Evolutionary conservation across 1,284 basidiomycete species (phyloP).

Genomic region (Volvariella volvacea): DNA sequence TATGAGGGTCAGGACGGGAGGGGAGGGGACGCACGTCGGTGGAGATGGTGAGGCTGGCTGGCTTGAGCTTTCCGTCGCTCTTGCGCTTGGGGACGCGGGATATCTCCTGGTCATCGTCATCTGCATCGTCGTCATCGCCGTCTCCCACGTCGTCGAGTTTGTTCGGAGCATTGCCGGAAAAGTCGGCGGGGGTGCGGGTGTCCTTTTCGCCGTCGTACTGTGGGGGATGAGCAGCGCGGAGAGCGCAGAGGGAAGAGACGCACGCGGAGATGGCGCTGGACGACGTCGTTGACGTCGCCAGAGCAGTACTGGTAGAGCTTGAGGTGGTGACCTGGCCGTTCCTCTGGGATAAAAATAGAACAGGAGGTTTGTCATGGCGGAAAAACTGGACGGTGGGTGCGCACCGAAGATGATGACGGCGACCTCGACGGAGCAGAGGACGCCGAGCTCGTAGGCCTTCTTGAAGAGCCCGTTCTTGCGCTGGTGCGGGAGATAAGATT

Average conservation of each 20-base stretch:
- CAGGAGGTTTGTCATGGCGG: slow-evolving; percentile 13
- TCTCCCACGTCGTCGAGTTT: slow-evolving; percentile 33
- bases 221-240: slow-evolving; percentile 3
- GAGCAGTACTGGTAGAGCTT: slow-evolving; percentile 64
- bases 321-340: slow-evolving; percentile 45
- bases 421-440: slow-evolving; percentile 55
- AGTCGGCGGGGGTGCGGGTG: slow-evolving; percentile 39
- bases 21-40: slow-evolving; percentile 13
- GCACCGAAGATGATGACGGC: slow-evolving; percentile 56
- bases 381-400: slow-evolving; percentile 12
- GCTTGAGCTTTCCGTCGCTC: slow-evolving; percentile 10
- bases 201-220: slow-evolving; percentile 54
- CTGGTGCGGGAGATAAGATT: slow-evolving; percentile 38
- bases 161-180: slow-evolving; percentile 26
- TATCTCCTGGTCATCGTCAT: slow-evolving; percentile 18
- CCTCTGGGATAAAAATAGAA: slow-evolving; percentile 33
- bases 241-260: slow-evolving; percentile 12
- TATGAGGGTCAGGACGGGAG: not conserved
- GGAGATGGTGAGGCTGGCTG: slow-evolving; percentile 11
- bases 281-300: slow-evolving; percentile 44
- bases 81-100: slow-evolving; percentile 2
- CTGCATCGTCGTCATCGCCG: slow-evolving; percentile 34
- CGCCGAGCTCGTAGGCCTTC: slow-evolving; percentile 85
- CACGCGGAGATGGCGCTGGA: slow-evolving; percentile 42
- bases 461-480: slow-evolving; percentile 88